Evolutionary conservation across 106 monocot species (phyloP), one percentile per base, ranked within the genome.

Genomic region (Ottelia alismoides): DNA sequence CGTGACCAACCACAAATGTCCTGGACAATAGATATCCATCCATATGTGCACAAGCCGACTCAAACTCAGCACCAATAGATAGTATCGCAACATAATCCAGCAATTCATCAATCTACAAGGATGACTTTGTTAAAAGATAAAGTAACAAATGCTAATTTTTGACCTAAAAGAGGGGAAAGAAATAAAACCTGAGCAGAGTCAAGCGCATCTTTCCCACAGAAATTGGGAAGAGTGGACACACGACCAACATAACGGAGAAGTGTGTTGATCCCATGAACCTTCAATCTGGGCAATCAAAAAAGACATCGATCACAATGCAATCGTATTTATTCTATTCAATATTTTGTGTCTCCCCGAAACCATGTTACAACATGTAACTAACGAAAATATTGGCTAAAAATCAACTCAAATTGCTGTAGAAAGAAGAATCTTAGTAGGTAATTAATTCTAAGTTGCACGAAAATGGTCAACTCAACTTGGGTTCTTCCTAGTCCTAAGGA

Each of bases 91-190:
- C 65, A 67, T 76, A 82, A 20, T 89, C 89, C 2, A 98, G 69
- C 96, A 78, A 89, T 49, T 85, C 66, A 52, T 85, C 82, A 72
- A 98, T 77, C 96, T 98, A 43, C 11, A 78, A n/a, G n/a, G n/a
- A n/a, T n/a, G n/a, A n/a, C n/a, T n/a, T n/a, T n/a, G n/a, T n/a
- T 1, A 5, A 50, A 47, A 58, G 40, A 23, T 6, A 11, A 55
- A 53, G 22, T 21, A 31, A 12, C 51, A 7, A 43, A 7, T 7
- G n/a, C n/a, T n/a, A n/a, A n/a, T n/a, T n/a, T n/a, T n/a, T n/a
- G n/a, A n/a, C n/a, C n/a, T n/a, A n/a, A 30, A 0, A 28, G n/a
- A 51, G 35, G 45, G 24, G 31, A 14, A 4, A 24, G 20, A 14
- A 11, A 11, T 18, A 43, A 43, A 7, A 84, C 92, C 80, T 93